Percentiles rank a stretch among this genome's conserved stretches.
Conservation (phyloP, 169 alveolate genomes). For the Plasmodium falciparum region DNA sequence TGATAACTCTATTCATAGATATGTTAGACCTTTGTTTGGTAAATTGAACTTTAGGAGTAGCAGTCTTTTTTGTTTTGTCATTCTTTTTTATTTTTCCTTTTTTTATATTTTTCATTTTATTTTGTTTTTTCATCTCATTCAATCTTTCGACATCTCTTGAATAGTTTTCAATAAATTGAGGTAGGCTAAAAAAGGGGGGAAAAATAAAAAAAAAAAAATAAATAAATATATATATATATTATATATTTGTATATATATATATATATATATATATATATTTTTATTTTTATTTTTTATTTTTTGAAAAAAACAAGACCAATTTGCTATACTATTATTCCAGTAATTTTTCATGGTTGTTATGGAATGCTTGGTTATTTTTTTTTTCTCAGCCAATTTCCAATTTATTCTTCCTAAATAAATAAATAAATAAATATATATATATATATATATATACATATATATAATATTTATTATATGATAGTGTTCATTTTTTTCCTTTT, state of each 20-base stretch:
- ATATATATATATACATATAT: too few species aligned
- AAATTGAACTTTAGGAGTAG: constrained; percentile 52
- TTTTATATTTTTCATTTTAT: constrained; percentile 11
- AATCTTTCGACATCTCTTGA: constrained; percentile 68
- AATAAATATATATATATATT: too few species aligned
- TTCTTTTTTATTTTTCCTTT: constrained; percentile 15
- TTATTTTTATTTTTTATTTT: too few species aligned
- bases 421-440: too few species aligned
- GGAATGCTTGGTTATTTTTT: constrained; percentile 64
- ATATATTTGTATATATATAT: too few species aligned
- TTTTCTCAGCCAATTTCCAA: constrained; percentile 68
- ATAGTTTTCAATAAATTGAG: constrained; percentile 59
- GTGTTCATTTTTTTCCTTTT: not conserved
- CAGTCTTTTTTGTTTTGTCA: not conserved
- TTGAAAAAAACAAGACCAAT: constrained; percentile 22
- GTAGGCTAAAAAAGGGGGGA: constrained; percentile 10
- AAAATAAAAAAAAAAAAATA: too few species aligned
- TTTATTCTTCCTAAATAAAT: constrained; percentile 44
- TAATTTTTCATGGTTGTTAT: constrained; percentile 64
- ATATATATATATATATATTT: not conserved
- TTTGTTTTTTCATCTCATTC: constrained; percentile 64
- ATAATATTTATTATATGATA: not conserved
- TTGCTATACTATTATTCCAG: constrained; percentile 70
- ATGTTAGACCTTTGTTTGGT: constrained; percentile 49
- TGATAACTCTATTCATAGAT: constrained; percentile 60